Evolutionary conservation across 2,329 filamentous ascomycete genomes (phyloP).

Genomic region (Colletotrichum sp.): DNA sequence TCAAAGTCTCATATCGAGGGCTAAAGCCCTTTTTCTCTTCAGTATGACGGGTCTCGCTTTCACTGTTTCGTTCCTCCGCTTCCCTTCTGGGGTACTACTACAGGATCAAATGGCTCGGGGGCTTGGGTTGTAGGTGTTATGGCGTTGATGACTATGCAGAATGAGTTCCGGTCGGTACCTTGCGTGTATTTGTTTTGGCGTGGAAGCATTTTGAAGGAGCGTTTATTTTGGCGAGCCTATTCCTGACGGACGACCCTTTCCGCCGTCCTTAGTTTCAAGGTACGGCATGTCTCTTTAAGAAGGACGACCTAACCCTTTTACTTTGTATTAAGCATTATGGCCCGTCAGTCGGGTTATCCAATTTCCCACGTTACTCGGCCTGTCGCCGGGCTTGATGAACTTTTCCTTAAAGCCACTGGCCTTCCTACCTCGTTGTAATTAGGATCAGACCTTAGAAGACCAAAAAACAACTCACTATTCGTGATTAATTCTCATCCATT

Average conservation of each 20-base stretch:
- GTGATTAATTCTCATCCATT: neutral
- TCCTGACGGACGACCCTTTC: neutral
- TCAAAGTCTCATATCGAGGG: constrained; percentile 86
- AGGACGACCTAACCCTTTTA: constrained; percentile 22
- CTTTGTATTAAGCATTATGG: constrained; percentile 28
- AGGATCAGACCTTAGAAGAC: constrained; percentile 23
- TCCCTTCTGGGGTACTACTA: constrained; percentile 4
- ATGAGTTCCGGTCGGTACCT: constrained; percentile 20
- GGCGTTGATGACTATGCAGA: constrained; percentile 23
- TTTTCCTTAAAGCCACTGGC: constrained; percentile 8
- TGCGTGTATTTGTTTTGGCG: constrained; percentile 23
- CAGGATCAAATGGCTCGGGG: constrained; percentile 8
- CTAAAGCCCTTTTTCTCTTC: constrained; percentile 39
- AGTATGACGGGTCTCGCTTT: neutral
- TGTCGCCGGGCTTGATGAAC: constrained; percentile 15
- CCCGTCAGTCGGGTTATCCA: constrained; percentile 12
- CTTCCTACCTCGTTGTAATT: constrained; percentile 20
- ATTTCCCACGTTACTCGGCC: constrained; percentile 12
- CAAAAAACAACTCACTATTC: neutral
- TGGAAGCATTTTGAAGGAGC: constrained; percentile 22
- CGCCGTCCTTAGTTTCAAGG: neutral
- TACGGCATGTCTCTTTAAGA: neutral
- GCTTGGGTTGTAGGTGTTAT: constrained; percentile 17
- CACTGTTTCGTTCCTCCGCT: constrained; percentile 4
- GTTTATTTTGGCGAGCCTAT: constrained; percentile 14